Base-by-base conservation (phyloP, 768 basidiomycete species). In the Lactarius evosmus region DNA sequence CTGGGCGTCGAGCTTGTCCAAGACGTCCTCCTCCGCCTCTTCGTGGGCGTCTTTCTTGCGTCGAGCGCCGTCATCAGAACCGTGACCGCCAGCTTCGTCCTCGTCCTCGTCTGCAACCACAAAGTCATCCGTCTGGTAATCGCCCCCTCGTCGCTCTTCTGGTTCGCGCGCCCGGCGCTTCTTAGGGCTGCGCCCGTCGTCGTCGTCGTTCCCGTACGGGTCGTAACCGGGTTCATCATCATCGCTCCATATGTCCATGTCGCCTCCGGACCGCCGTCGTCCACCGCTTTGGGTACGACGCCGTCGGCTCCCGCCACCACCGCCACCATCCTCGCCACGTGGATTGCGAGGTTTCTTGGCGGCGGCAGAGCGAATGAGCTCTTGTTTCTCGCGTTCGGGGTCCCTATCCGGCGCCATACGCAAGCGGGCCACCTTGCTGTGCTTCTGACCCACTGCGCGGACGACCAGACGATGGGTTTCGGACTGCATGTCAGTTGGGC, bases 391-490 rank as follows among this genome's bases (percentile, higher is more conserved):
- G 61, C 84, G 84, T 70, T 92, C 90, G 16, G 88, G 88, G 70
- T 92, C 90, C 72, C 81, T 80, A 46, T 91, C 90, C n/a, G 87
- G 85, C 1, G 85, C 88, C 80, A 93, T 86, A 66, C 86, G 85
- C 67, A 92, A 79, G 57, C 88, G 84, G 5, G 91, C 87, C 25
- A 89, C 83, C 72, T 91, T 91, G 74, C 80, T 88, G 75, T 95
- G 89, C 74, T 89, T 88, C 71, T 93, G 89, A 34, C 88, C 89
- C 8, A 94, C 91, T 41, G 91, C 87, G 40, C 88, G 86, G 7
- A 93, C 94, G 41, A 95, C 81, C 84, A 92, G 88, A 56, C 89
- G 85, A 74, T 96, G 93, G 16, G 91, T 91, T 74, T 91, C 88
- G 5, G 89, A 90, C 72, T 93, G 88, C 88, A 95, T 93, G 63